Evolutionary conservation across 805 yeast species (phyloP).

Genomic region (Metschnikowia arizonensis): DNA sequence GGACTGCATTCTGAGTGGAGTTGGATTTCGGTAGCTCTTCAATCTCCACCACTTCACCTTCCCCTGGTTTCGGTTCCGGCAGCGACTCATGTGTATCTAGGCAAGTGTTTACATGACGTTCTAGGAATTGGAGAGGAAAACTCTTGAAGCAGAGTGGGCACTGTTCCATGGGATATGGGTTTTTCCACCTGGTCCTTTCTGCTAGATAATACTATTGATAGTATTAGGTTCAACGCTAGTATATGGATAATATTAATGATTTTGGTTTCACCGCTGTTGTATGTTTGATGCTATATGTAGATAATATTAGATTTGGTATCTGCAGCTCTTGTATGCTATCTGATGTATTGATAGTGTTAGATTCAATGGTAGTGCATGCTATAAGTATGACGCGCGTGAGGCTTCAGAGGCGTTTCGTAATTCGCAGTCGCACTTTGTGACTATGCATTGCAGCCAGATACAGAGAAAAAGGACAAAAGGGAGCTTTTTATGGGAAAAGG

Average conservation of each 20-base stretch:
- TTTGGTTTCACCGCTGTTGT: too few species aligned
- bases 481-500: not conserved
- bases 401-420: not conserved
- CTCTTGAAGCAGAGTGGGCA: slow-evolving; percentile 37
- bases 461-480: not conserved
- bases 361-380: not conserved
- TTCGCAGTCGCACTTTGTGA: not conserved
- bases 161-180: slow-evolving; percentile 5
- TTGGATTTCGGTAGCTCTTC: not conserved
- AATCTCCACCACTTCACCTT: not conserved
- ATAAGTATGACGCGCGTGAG: not conserved
- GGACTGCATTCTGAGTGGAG: not conserved
- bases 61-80: slow-evolving; percentile 2
- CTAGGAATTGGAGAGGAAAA: slow-evolving; percentile 25
- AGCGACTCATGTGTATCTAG: slow-evolving; percentile 28
- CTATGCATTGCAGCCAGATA: not conserved
- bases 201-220: too few species aligned
- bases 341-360: not conserved
- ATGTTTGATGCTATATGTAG: not conserved
- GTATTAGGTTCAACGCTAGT: too few species aligned
- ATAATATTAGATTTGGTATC: too few species aligned
- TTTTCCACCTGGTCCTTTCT: too few species aligned
- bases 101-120: slow-evolving; percentile 40
- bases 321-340: too few species aligned
- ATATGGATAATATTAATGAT: too few species aligned